These are phyloP conservation scores for Erysimum cheiri DNA, from an alignment of 441 rosid genomes.

Conservation along the genomic window DNA sequence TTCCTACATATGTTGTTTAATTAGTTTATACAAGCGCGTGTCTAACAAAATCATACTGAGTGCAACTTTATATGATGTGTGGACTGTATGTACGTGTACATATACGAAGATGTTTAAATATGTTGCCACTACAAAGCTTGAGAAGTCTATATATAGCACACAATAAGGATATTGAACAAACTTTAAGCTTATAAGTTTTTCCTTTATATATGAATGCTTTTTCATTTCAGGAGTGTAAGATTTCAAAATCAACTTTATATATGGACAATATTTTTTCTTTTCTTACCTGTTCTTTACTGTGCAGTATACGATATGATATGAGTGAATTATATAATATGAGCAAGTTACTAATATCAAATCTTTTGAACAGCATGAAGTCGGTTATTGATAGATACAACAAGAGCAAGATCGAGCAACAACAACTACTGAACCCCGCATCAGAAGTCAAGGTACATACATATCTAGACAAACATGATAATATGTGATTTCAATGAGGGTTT, in stretches of 20 bases:
- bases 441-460: conserved; percentile 70
- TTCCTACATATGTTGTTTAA: neutral
- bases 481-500: conserved; percentile 10
- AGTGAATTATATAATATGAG: conserved; percentile 12
- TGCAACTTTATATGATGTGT: neutral
- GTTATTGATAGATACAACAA: conserved; percentile 80
- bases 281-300: neutral
- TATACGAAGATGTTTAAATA: neutral
- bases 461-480: conserved; percentile 2
- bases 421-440: conserved; percentile 60
- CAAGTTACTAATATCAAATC: conserved; percentile 16
- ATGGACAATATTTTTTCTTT: neutral
- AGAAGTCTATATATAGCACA: conserved; percentile 2
- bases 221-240: conserved; percentile 1
- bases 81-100: neutral
- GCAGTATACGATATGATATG: conserved; percentile 3
- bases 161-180: conserved; percentile 6
- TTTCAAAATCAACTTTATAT: conserved; percentile 12
- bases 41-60: neutral
- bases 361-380: conserved; percentile 72
- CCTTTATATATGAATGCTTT: neutral
- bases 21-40: neutral
- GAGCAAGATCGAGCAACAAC: conserved; percentile 74
- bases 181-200: neutral
- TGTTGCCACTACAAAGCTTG: conserved; percentile 14